These are phyloP conservation scores for Fusarium subtropicale DNA, from an alignment of 2,329 filamentous ascomycete genomes.

Conservation along the genomic window DNA sequence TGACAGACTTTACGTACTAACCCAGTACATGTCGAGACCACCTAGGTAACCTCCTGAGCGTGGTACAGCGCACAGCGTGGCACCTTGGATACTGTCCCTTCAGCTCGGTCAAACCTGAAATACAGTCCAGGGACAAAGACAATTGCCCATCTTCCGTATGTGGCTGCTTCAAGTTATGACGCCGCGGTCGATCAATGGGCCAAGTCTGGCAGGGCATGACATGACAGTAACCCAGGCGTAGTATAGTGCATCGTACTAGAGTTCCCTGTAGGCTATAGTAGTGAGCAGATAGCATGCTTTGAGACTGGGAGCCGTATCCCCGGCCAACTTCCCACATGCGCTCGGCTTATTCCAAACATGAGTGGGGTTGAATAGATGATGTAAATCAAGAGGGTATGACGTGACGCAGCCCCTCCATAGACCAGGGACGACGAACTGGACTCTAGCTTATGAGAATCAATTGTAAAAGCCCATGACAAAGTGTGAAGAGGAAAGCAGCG, in stretches of 20 bases:
- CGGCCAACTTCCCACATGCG: slow-evolving; percentile 10
- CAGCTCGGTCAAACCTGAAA: slow-evolving; percentile 1
- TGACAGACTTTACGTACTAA: neutral
- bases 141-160: slow-evolving; percentile 11
- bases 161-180: slow-evolving; percentile 35
- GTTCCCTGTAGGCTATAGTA: neutral
- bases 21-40: neutral
- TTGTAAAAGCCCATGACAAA: neutral
- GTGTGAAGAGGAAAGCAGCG: slow-evolving; percentile 3
- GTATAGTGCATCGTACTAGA: neutral
- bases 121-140: slow-evolving; percentile 13
- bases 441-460: neutral
- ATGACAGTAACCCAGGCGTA: neutral
- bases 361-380: slow-evolving; percentile 26
- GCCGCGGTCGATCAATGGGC: slow-evolving; percentile 30
- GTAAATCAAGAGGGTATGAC: slow-evolving; percentile 36
- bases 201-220: slow-evolving; percentile 1
- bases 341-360: neutral
- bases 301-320: neutral
- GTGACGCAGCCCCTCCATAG: slow-evolving; percentile 16
- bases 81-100: neutral
- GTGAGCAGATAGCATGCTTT: neutral
- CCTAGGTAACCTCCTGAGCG: neutral
- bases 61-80: neutral
- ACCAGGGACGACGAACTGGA: neutral